Base-by-base conservation (phyloP, 176 grass and related monocot species). In the Miscanthus lutarioriparius region DNA sequence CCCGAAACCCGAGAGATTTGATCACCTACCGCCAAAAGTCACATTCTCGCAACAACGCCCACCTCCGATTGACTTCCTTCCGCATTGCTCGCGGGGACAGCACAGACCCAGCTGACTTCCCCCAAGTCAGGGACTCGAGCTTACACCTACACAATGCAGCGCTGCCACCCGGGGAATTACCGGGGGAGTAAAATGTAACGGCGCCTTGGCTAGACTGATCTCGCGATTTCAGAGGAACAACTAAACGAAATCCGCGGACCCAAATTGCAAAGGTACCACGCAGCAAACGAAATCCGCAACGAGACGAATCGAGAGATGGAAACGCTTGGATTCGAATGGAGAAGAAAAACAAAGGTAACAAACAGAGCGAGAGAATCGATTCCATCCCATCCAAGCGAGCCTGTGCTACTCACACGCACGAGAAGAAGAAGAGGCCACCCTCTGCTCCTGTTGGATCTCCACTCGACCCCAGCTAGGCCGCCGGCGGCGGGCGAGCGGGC, bases 361-460 rank as follows among this genome's bases (percentile, higher is more conserved):
- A 36, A 23, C 6, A 22, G 19, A 16, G 36, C 33, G 22, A 17
- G 75, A 36, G 32, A 77, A 38, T 15, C 35, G 53, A 15, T 26
- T 26, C 20, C 53, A 58, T 59, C 1, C 10, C 19, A 8, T 14
- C 20, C 33, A 38, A 15, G 75, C 19, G 20, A 23, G 12, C 19
- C 19, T n/a, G 10, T 9, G 69, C 0, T 41, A 78, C 75, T 78
- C 53, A 78, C 75, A 54, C 4, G 22, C 54, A 26, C 30, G 13
- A 37, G 53, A 39, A 37, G 75, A 15, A 25, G 58, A 56, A 5
- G 58, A 61, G 22, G 56, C 14, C 53, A 0, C 51, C 6, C 1
- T 39, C 35, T 12, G 75, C 20, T 15, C 75, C 22, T 8, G 75
- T 2, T 26, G 75, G 75, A 78, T 78, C 75, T 78, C 75, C 33